Evolutionary conservation across 441 rosid species (phyloP).

Genomic region (Raphanus hybrid): DNA sequence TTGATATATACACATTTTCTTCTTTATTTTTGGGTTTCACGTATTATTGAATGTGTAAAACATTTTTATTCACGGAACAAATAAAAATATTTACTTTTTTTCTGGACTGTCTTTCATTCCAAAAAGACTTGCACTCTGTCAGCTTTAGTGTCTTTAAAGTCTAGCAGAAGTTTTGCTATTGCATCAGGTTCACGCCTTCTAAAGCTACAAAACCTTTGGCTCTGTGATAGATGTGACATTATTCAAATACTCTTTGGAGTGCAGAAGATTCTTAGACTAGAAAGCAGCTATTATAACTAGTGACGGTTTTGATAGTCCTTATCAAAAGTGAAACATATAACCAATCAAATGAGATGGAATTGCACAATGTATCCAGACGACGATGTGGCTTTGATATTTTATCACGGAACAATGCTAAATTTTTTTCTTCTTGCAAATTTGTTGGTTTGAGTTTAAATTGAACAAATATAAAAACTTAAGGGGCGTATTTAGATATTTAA

Average conservation of each 20-base stretch:
- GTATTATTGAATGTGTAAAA: slow-evolving; percentile 6
- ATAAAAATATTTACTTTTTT: neutral
- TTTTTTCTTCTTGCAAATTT: neutral
- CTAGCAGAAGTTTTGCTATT: slow-evolving; percentile 51
- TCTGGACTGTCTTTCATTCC: slow-evolving; percentile 41
- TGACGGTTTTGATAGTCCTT: neutral
- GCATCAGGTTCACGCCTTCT: slow-evolving; percentile 89
- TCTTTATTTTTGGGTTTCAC: neutral
- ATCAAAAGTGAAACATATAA: neutral
- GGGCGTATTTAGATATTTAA: neutral
- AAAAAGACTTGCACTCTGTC: slow-evolving; percentile 92
- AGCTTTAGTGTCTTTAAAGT: slow-evolving; percentile 74
- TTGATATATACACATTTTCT: slow-evolving; percentile 20
- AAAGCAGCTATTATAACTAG: neutral
- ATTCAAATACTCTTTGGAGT: neutral
- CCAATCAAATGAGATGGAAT: neutral
- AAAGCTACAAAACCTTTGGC: slow-evolving; percentile 44
- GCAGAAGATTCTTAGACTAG: neutral
- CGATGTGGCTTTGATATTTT: no score
- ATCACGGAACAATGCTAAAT: no score
- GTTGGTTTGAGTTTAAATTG: slow-evolving; percentile 7
- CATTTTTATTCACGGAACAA: slow-evolving; percentile 31
- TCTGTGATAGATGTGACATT: neutral
- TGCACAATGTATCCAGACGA: neutral
- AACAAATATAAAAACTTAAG: neutral